Evolutionary conservation across 2,329 filamentous ascomycete genomes (phyloP).

Genomic region (Ascochyta fabae): DNA sequence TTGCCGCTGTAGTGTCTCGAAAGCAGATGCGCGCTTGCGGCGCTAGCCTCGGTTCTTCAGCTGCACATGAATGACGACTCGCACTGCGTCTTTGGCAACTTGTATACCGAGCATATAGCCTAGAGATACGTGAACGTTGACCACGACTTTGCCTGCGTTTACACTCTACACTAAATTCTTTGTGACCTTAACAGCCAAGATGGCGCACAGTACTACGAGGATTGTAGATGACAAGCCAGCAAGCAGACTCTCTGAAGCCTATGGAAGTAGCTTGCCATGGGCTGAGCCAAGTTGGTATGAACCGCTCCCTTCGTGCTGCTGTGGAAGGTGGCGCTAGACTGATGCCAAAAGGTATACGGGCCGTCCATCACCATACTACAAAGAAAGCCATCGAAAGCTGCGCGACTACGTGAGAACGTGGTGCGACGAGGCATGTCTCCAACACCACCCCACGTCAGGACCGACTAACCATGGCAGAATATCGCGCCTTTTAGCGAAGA

Average conservation of each 20-base stretch:
- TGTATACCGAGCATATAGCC: constrained; percentile 2
- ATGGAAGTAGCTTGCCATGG: constrained; percentile 41
- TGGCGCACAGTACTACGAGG: constrained; percentile 13
- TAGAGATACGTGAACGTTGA: neutral
- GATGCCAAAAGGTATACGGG: constrained; percentile 36
- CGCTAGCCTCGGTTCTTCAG: constrained; percentile 11
- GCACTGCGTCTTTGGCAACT: constrained; percentile 6
- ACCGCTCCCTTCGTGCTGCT: neutral
- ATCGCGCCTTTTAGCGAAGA: constrained; percentile 36
- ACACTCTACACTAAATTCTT: neutral
- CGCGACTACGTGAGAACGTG: constrained; percentile 38
- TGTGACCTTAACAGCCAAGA: neutral
- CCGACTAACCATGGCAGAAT: constrained; percentile 24
- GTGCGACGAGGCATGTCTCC: constrained; percentile 34
- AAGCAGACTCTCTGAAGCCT: constrained; percentile 23
- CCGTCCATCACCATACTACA: constrained; percentile 42
- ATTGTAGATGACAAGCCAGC: constrained; percentile 18
- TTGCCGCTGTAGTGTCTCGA: neutral
- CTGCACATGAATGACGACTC: constrained; percentile 2
- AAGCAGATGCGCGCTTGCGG: constrained; percentile 7
- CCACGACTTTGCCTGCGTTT: neutral
- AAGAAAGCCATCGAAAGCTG: constrained; percentile 37
- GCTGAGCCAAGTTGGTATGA: constrained; percentile 38
- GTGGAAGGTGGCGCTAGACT: neutral
- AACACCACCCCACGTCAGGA: neutral